Evolutionary conservation across 805 yeast genomes (phyloP).

Genomic region (Starmera amethionina): DNA sequence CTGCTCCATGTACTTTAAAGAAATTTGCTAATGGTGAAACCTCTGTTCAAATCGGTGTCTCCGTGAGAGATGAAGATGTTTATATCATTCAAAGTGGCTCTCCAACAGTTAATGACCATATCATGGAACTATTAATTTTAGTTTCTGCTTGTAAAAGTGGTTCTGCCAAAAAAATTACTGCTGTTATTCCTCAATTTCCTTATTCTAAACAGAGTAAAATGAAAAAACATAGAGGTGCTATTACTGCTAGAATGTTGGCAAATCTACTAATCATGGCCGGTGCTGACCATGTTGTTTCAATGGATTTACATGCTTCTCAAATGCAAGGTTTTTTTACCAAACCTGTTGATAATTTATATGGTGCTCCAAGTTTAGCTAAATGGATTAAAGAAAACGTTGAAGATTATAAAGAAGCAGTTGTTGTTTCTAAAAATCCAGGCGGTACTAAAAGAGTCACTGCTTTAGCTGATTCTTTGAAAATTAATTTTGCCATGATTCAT

Average conservation of each 20-base stretch:
- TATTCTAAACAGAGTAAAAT: constrained; percentile 95
- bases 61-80: constrained; percentile 95
- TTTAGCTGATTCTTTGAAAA: constrained; percentile 90
- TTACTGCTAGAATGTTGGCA: constrained; percentile 97
- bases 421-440: constrained; percentile 98
- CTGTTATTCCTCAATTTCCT: constrained; percentile 96
- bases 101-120: constrained; percentile 80
- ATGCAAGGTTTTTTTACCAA: constrained; percentile 98
- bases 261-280: constrained; percentile 95
- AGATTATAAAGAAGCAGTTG: constrained; percentile 82
- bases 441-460: constrained; percentile 98
- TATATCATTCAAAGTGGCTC: constrained; percentile 89
- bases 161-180: constrained; percentile 92
- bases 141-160: constrained; percentile 97
- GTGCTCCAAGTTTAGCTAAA: constrained; percentile 91
- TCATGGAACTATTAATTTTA: constrained; percentile 90
- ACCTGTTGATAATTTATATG: constrained; percentile 94
- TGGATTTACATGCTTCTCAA: constrained; percentile 94
- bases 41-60: constrained; percentile 87
- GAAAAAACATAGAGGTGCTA: constrained; percentile 98
- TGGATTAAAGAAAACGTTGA: constrained; percentile 91
- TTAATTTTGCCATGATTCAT: constrained; percentile 97
- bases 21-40: constrained; percentile 98
- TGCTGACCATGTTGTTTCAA: constrained; percentile 95
- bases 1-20: constrained; percentile 85